These are phyloP conservation scores for Boletus sensibilis DNA, from an alignment of 768 basidiomycete species.

Conservation along the genomic window DNA sequence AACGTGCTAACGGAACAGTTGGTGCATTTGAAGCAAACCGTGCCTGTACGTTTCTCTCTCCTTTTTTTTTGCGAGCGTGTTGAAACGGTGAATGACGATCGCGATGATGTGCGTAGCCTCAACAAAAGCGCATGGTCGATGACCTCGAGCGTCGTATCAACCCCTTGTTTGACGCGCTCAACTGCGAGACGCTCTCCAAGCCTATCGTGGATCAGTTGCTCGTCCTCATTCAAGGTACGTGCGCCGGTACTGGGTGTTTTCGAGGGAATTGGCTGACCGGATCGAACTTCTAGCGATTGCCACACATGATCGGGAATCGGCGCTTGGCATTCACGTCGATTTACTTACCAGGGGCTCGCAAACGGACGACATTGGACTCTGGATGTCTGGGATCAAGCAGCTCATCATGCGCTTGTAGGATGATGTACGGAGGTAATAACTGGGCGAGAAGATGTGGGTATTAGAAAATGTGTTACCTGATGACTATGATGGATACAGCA, in stretches of 20 bases:
- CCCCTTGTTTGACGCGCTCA: slow-evolving; percentile 86
- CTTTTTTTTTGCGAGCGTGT: not conserved
- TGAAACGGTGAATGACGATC: not conserved
- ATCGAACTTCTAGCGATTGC: slow-evolving; percentile 62
- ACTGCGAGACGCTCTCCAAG: slow-evolving; percentile 78
- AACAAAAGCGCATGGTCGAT: slow-evolving; percentile 81
- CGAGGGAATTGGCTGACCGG: not conserved
- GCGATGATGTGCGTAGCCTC: slow-evolving; percentile 48
- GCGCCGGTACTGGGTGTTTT: slow-evolving; percentile 13
- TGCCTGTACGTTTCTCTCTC: slow-evolving; percentile 54
- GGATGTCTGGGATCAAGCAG: slow-evolving; percentile 91
- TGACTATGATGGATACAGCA: not conserved
- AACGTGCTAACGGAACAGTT: slow-evolving; percentile 64
- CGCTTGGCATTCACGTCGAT: slow-evolving; percentile 82
- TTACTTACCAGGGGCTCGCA: slow-evolving; percentile 76
- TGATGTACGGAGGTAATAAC: not conserved
- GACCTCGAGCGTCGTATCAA: slow-evolving; percentile 87
- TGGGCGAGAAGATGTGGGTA: not conserved
- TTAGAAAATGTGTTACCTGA: not conserved
- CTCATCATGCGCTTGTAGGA: slow-evolving; percentile 66
- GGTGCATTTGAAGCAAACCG: slow-evolving; percentile 64
- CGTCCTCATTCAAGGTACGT: slow-evolving; percentile 67
- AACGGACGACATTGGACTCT: slow-evolving; percentile 79
- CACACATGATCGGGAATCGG: slow-evolving; percentile 70
- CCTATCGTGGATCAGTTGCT: slow-evolving; percentile 69